phyloP scores from a whole-genome alignment of 2,329 filamentous ascomycete genomes.

The Stachybotrys elegans region DNA sequence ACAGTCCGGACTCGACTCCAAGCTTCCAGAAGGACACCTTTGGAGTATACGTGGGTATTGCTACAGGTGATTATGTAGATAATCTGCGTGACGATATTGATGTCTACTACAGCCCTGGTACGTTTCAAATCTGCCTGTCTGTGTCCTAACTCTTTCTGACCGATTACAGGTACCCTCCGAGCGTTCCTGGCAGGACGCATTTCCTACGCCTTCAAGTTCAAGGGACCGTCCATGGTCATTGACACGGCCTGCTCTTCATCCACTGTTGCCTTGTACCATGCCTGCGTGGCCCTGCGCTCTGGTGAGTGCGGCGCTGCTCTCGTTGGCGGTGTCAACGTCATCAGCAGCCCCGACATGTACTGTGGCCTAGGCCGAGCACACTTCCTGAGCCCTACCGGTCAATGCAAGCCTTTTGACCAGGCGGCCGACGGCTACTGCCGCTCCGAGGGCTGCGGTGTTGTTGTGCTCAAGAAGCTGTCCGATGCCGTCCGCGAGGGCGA shows the following conservation, averaged over 20 bases:
- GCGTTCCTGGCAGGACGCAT: conserved; percentile 24
- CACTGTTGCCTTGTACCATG: conserved; percentile 24
- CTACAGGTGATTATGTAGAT: conserved; percentile 4
- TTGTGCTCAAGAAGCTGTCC: conserved; percentile 41
- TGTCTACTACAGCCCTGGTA: conserved; percentile 15
- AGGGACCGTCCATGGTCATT: conserved; percentile 23
- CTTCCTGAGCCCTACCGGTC: conserved; percentile 19
- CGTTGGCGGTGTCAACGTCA: conserved; percentile 32
- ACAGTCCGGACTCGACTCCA: not conserved
- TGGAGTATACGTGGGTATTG: conserved; percentile 3
- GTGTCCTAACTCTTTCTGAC: not conserved
- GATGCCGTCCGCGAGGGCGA: conserved; percentile 41
- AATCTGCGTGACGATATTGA: conserved; percentile 5
- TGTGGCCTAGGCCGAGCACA: conserved; percentile 9
- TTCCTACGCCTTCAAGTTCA: conserved; percentile 29
- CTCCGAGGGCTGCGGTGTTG: conserved; percentile 38
- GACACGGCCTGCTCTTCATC: conserved; percentile 33
- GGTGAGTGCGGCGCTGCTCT: conserved; percentile 20
- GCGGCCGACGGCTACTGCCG: conserved; percentile 42
- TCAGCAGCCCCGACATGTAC: conserved; percentile 18
- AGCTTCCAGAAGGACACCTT: conserved; percentile 2
- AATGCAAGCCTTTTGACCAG: conserved; percentile 19
- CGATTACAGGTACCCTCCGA: conserved; percentile 11
- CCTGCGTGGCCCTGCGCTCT: conserved; percentile 17
- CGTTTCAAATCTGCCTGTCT: not conserved